These are phyloP conservation scores for Crithidia thermophila DNA, from an alignment of 208 protist species.

Conservation along the genomic window DNA sequence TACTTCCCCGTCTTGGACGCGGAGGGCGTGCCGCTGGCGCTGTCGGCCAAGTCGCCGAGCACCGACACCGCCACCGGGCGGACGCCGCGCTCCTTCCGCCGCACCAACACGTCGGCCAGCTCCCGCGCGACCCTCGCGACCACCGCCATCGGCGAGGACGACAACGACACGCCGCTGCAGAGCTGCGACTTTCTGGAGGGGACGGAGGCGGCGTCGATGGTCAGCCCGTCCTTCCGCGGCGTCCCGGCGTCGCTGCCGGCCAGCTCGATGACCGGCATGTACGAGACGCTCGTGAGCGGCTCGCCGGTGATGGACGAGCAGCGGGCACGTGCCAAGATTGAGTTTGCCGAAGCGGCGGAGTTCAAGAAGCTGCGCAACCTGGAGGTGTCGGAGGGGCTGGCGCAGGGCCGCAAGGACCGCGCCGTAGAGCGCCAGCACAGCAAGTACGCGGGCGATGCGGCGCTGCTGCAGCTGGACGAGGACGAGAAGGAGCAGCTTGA, in stretches of 20 bases:
- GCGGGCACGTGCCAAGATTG: constrained; percentile 19
- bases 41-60: background rate
- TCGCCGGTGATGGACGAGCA: constrained; percentile 27
- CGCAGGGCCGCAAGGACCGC: constrained; percentile 2
- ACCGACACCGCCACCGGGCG: background rate
- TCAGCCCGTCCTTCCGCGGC: too few relatives aligned
- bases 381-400: constrained; percentile 33
- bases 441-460: constrained; percentile 4
- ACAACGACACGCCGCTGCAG: background rate
- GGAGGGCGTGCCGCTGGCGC: background rate
- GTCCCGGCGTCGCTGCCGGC: background rate
- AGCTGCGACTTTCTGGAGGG: constrained; percentile 6
- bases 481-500: constrained; percentile 16
- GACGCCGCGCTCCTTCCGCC: background rate
- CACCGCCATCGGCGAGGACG: background rate
- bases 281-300: background rate
- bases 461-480: constrained; percentile 7
- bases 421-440: constrained; percentile 6
- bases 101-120: background rate
- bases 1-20: background rate
- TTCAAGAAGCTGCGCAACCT: constrained; percentile 19
- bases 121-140: background rate
- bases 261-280: constrained; percentile 1
- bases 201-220: background rate
- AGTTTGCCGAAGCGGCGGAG: constrained; percentile 7